These are phyloP conservation scores for Populus simonii DNA, from an alignment of 345 rosid species.

Conservation along the genomic window DNA sequence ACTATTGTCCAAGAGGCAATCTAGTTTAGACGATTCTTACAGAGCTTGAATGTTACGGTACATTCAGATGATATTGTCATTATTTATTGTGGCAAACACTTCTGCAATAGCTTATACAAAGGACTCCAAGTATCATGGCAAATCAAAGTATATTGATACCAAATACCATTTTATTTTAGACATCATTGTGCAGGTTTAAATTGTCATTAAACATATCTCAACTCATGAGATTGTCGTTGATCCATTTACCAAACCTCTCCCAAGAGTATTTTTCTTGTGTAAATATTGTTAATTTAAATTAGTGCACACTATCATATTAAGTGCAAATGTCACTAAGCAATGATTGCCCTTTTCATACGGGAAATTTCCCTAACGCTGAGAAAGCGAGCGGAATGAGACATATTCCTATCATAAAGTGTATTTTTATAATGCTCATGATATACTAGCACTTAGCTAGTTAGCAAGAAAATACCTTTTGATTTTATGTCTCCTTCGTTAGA, in stretches of 20 bases:
- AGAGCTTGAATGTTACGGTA: no score
- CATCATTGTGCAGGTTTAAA: background rate
- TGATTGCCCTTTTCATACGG: background rate
- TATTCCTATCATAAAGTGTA: no score
- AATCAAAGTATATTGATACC: background rate
- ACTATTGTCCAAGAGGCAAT: background rate
- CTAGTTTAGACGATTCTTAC: background rate
- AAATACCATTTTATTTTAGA: background rate
- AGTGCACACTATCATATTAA: no score
- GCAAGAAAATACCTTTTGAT: no score
- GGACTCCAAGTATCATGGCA: background rate
- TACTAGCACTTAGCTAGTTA: background rate
- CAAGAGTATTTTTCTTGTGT: no score
- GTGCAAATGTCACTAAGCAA: no score
- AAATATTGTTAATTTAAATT: no score
- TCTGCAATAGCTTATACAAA: background rate
- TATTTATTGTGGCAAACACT: no score
- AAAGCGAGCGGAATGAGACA: background rate
- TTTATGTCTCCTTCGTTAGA: no score
- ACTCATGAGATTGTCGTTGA: background rate
- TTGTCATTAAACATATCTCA: background rate
- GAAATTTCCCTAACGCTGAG: no score
- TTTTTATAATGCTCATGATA: no score
- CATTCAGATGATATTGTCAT: background rate
- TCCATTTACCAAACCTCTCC: background rate